These are phyloP conservation scores for Pleurotus djamor DNA, from an alignment of 768 basidiomycete species.

Conservation along the genomic window DNA sequence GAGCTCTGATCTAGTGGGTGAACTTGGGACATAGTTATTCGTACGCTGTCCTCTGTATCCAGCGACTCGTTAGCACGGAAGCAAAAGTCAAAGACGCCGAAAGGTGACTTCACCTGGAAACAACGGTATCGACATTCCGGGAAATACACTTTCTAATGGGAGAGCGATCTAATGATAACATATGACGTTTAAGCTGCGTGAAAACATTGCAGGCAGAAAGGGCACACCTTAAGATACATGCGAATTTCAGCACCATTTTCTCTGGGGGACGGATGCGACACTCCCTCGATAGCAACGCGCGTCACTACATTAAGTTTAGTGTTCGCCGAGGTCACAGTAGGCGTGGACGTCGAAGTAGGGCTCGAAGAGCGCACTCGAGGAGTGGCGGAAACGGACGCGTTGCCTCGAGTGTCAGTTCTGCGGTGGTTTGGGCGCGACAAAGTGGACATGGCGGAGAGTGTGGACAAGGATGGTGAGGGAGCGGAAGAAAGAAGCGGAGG, in stretches of 20 bases:
- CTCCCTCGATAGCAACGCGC: slow-evolving; percentile 73
- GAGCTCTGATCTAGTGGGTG: slow-evolving; percentile 75
- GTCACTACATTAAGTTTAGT: slow-evolving; percentile 68
- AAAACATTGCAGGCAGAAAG: background rate
- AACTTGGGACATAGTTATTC: slow-evolving; percentile 68
- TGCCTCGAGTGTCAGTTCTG: background rate
- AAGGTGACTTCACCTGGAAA: slow-evolving; percentile 57
- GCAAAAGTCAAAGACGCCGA: background rate
- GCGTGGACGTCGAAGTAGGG: background rate
- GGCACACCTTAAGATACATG: slow-evolving; percentile 72
- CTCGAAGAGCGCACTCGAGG: background rate
- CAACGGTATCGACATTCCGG: slow-evolving; percentile 68
- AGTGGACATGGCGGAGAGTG: background rate
- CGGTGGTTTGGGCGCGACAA: background rate
- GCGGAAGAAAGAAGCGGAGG: background rate
- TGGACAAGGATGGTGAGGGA: background rate
- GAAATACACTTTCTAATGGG: slow-evolving; percentile 61
- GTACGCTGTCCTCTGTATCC: slow-evolving; percentile 72
- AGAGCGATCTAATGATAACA: slow-evolving; percentile 49
- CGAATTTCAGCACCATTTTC: slow-evolving; percentile 65
- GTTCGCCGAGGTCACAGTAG: slow-evolving; percentile 38
- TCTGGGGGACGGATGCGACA: slow-evolving; percentile 49
- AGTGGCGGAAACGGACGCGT: background rate
- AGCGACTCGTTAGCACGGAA: background rate
- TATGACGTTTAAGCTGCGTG: background rate